These are phyloP conservation scores for Boletus vermiculosoides DNA, from an alignment of 768 basidiomycete species.

Conservation along the genomic window DNA sequence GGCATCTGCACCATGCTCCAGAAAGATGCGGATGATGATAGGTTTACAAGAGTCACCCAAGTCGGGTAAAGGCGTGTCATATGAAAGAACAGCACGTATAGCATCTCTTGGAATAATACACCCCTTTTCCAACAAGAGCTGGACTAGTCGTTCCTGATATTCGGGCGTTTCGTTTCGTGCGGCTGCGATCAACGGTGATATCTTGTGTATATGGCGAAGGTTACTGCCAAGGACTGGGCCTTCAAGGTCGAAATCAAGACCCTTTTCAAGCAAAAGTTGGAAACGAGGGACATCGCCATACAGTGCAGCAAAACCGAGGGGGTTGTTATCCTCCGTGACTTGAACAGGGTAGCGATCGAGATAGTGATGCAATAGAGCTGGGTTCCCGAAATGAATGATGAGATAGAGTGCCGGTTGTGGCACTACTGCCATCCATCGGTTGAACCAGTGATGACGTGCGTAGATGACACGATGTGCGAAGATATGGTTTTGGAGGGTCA, in stretches of 20 bases:
- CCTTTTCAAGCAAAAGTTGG: neutral
- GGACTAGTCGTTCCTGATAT: neutral
- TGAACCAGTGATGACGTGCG: neutral
- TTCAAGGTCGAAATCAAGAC: neutral
- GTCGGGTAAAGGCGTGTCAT: too few relatives aligned
- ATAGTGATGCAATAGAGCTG: neutral
- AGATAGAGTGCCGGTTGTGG: neutral
- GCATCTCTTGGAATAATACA: neutral
- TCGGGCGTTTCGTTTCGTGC: neutral
- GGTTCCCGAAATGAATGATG: neutral
- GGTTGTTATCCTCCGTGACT: neutral
- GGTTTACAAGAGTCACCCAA: neutral
- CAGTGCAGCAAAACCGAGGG: neutral
- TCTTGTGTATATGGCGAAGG: too few relatives aligned
- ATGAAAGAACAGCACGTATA: neutral
- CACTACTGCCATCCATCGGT: neutral
- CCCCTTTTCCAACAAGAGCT: neutral
- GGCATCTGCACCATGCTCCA: neutral
- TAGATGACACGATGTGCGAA: neutral
- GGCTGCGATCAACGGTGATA: neutral
- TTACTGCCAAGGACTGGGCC: too few relatives aligned
- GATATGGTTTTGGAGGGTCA: neutral
- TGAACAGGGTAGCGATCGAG: neutral
- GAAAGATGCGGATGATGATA: neutral
- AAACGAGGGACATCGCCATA: neutral